phyloP scores from a whole-genome alignment of 2,329 filamentous ascomycete species.

The Phialophora tarda region DNA sequence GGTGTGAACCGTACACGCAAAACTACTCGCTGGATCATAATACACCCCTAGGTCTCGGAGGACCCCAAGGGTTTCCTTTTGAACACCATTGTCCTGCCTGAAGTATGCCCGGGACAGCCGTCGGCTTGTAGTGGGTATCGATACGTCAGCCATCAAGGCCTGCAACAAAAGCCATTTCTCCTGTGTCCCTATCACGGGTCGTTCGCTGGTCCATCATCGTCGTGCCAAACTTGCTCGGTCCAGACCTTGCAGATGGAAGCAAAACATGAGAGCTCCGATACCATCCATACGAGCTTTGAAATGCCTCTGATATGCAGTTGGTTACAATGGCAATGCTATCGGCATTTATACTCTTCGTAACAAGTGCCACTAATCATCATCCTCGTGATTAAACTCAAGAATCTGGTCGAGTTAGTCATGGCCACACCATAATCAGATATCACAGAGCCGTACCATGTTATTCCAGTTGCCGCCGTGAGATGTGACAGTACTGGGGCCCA shows the following conservation, averaged over 20 bases:
- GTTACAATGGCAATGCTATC: background rate
- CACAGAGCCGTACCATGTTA: conserved; percentile 68
- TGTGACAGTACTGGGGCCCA: conserved; percentile 70
- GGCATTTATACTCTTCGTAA: background rate
- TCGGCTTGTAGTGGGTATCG: background rate
- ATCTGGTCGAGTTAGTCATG: conserved; percentile 18
- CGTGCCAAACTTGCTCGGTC: background rate
- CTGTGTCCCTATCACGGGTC: background rate
- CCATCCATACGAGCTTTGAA: background rate
- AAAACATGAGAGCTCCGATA: background rate
- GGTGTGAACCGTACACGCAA: background rate
- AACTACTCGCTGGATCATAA: background rate
- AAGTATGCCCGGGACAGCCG: background rate
- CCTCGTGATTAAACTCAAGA: conserved; percentile 24
- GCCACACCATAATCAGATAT: background rate
- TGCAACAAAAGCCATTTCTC: background rate
- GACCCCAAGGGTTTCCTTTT: background rate
- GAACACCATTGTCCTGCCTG: background rate
- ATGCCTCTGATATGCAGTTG: background rate
- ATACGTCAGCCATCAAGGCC: background rate
- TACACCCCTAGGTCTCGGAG: background rate
- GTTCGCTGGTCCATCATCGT: background rate
- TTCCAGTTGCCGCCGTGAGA: conserved; percentile 83
- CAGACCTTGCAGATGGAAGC: background rate
- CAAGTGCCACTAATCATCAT: conserved; percentile 21